Percentiles rank a stretch among this genome's conserved stretches.
Evolutionary conservation across 768 basidiomycete genomes (phyloP).

Genomic region (Trametes coccinea): DNA sequence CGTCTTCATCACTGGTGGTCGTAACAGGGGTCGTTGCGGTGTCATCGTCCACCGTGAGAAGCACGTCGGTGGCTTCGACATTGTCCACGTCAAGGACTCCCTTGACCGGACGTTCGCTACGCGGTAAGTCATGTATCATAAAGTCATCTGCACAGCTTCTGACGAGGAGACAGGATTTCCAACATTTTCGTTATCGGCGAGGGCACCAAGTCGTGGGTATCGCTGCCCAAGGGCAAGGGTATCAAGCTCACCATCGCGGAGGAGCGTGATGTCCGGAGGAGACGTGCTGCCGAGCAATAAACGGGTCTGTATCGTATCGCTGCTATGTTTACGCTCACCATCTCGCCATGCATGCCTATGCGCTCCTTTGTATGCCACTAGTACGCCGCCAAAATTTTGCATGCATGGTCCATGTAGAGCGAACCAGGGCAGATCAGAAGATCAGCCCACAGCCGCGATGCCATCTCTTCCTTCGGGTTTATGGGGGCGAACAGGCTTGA

Average conservation of each 20-base stretch:
- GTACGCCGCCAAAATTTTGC: constrained; percentile 29
- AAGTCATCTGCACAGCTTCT: neutral
- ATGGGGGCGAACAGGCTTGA: too few relatives aligned
- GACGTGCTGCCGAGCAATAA: constrained; percentile 70
- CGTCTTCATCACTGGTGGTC: constrained; percentile 97
- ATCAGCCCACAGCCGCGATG: too few relatives aligned
- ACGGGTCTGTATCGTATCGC: constrained; percentile 27
- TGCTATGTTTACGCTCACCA: constrained; percentile 23
- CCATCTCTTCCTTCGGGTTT: too few relatives aligned
- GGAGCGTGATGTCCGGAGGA: constrained; percentile 92
- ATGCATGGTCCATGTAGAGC: constrained; percentile 25
- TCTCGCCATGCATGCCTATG: constrained; percentile 28
- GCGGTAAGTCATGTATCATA: constrained; percentile 56
- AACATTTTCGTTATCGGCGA: constrained; percentile 99
- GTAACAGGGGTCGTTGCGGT: constrained; percentile 99
- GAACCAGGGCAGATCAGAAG: neutral
- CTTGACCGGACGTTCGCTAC: constrained; percentile 96
- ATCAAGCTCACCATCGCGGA: constrained; percentile 96
- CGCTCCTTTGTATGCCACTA: constrained; percentile 35
- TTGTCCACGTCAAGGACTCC: constrained; percentile 95
- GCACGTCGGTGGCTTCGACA: constrained; percentile 98
- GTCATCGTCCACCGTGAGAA: constrained; percentile 96
- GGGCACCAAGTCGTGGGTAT: constrained; percentile 94
- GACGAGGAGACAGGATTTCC: constrained; percentile 60
- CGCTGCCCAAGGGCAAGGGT: constrained; percentile 96